A percentile compares a stretch with the other conserved stretches of the same genome.
Conservation (phyloP, 2,329 filamentous ascomycete species). For the Chaetomiaceae sp. region DNA sequence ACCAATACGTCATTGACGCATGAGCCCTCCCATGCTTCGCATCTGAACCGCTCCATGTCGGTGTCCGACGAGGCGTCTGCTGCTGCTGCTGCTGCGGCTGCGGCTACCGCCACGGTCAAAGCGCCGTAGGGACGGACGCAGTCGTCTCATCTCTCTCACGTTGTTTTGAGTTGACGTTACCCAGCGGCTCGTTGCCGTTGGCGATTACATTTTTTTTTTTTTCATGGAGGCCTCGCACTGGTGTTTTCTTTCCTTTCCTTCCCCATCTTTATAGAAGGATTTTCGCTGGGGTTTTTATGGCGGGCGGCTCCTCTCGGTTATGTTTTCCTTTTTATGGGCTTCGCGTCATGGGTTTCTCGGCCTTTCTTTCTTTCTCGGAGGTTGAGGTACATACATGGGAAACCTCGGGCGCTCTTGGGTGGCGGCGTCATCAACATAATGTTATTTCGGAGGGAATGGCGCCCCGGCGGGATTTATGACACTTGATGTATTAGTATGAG, state of each 20-base stretch:
- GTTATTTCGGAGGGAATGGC: too few species aligned
- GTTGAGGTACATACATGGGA: background rate
- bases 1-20: constrained; percentile 33
- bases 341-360: too few species aligned
- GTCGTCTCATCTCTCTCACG: too few species aligned
- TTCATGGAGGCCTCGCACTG: background rate
- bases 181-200: too few species aligned
- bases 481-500: too few species aligned
- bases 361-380: background rate
- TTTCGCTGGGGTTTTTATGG: background rate
- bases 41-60: constrained; percentile 44
- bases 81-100: background rate
- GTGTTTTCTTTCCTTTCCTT: background rate
- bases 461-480: too few species aligned
- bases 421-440: too few species aligned
- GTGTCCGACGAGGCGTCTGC: constrained; percentile 35
- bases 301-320: background rate
- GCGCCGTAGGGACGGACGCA: background rate
- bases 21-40: constrained; percentile 46
- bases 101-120: background rate
- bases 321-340: background rate
- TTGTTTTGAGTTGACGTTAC: too few species aligned
- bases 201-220: too few species aligned
- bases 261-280: background rate
- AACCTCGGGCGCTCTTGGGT: too few species aligned